phyloP scores from a whole-genome alignment of 352 stramenopile species.

The Globisporangium echinulatum region DNA sequence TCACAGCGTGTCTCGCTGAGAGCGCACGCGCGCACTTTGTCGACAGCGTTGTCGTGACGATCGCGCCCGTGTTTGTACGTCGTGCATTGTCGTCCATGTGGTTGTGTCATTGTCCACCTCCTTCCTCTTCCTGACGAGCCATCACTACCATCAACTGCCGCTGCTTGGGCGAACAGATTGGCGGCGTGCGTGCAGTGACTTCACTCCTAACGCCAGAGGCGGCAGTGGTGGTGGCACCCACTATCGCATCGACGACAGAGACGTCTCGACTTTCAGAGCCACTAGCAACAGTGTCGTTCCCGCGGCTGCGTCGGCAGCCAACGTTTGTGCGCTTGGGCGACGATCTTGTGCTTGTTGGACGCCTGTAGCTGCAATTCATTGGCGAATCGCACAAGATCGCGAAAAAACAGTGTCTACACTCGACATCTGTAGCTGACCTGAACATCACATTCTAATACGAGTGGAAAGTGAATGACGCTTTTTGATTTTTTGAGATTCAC shows the following conservation, averaged over 20 bases:
- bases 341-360: conserved; percentile 13
- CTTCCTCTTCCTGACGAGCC: too few relatives aligned
- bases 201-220: conserved; percentile 12
- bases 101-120: too few relatives aligned
- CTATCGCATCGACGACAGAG: neutral
- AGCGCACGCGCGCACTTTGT: conserved; percentile 35
- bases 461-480: too few relatives aligned
- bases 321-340: neutral
- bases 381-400: too few relatives aligned
- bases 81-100: neutral
- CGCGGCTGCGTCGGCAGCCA: neutral
- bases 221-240: conserved; percentile 2
- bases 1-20: conserved; percentile 60
- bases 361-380: neutral
- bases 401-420: too few relatives aligned
- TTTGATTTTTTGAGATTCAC: too few relatives aligned
- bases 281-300: neutral
- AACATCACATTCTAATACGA: too few relatives aligned
- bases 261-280: neutral
- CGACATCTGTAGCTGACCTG: too few relatives aligned
- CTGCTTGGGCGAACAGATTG: conserved; percentile 30
- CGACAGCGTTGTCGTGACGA: conserved; percentile 64
- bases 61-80: conserved; percentile 78
- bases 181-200: conserved; percentile 43
- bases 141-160: neutral